These are phyloP conservation scores for Protomyces lactucae-debilis DNA, from an alignment of 1,139 yeast species.

Conservation along the genomic window DNA sequence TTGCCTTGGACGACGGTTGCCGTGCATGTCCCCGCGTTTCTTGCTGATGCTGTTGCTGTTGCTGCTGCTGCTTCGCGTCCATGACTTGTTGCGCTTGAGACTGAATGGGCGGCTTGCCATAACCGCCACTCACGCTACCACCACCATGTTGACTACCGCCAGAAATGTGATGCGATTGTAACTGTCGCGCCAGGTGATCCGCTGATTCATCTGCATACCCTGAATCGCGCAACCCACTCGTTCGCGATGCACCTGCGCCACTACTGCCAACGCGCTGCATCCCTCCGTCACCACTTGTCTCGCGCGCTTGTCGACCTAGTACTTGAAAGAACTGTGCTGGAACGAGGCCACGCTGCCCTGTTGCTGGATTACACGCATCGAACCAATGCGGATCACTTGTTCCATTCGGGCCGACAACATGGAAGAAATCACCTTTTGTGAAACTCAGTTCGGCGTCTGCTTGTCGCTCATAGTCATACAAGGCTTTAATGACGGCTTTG, in stretches of 20 bases:
- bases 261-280: not conserved
- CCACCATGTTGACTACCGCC: not conserved
- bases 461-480: constrained; percentile 70
- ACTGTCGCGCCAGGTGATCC: not conserved
- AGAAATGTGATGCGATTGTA: not conserved
- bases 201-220: not conserved
- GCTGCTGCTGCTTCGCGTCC: constrained; percentile 11
- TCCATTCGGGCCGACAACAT: constrained; percentile 59
- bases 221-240: not conserved
- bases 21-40: constrained; percentile 1
- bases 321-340: constrained; percentile 81
- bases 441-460: constrained; percentile 79
- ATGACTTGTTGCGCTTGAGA: not conserved
- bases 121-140: not conserved
- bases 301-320: constrained; percentile 40
- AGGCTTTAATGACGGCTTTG: constrained; percentile 59
- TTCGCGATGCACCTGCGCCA: not conserved
- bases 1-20: constrained; percentile 5
- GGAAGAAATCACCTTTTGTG: constrained; percentile 79
- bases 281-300: not conserved
- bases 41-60: constrained; percentile 14
- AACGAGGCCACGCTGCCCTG: constrained; percentile 74
- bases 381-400: constrained; percentile 70
- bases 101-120: not conserved
- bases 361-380: constrained; percentile 83